Conservation (phyloP, 352 stramenopile genomes). For the Phytophthora ohioensis region DNA sequence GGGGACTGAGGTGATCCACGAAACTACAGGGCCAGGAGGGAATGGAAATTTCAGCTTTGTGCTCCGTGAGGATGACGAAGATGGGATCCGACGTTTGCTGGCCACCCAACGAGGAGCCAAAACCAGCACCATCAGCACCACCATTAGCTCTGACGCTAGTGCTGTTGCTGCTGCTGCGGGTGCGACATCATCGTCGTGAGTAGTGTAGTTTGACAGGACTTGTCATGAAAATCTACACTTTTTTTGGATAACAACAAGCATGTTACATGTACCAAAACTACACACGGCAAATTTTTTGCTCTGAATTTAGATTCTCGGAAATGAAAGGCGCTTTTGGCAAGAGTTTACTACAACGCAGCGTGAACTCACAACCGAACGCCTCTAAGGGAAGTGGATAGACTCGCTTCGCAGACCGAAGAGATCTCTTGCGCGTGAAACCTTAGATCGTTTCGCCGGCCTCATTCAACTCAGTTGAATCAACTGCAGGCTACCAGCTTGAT, state of each 20-base stretch:
- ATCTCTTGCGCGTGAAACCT: too few relatives aligned
- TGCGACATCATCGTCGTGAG: slow-evolving; percentile 16
- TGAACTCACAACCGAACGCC: too few relatives aligned
- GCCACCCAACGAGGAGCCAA: slow-evolving; percentile 17
- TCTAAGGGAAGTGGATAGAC: too few relatives aligned
- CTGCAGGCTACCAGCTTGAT: too few relatives aligned
- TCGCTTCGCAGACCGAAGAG: too few relatives aligned
- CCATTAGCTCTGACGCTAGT: slow-evolving; percentile 43
- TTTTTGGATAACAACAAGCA: too few relatives aligned
- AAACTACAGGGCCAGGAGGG: slow-evolving; percentile 1
- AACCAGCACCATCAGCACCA: slow-evolving; percentile 33
- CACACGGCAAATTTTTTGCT: not conserved
- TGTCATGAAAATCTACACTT: too few relatives aligned
- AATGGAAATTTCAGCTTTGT: slow-evolving; percentile 41
- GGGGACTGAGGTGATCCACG: slow-evolving; percentile 19
- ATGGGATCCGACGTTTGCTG: slow-evolving; percentile 46
- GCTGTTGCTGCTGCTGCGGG: slow-evolving; percentile 43
- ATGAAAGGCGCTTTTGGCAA: not conserved
- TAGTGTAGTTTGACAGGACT: not conserved
- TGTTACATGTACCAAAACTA: too few relatives aligned
- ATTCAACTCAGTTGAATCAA: too few relatives aligned
- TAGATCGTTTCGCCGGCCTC: too few relatives aligned
- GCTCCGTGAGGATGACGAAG: slow-evolving; percentile 50
- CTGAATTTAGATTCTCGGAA: not conserved
- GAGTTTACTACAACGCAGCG: not conserved